Evolutionary conservation across 495 filamentous ascomycete species (phyloP), one percentile per base, ranked within the genome.

Genomic region (Penicillium roqueforti): DNA sequence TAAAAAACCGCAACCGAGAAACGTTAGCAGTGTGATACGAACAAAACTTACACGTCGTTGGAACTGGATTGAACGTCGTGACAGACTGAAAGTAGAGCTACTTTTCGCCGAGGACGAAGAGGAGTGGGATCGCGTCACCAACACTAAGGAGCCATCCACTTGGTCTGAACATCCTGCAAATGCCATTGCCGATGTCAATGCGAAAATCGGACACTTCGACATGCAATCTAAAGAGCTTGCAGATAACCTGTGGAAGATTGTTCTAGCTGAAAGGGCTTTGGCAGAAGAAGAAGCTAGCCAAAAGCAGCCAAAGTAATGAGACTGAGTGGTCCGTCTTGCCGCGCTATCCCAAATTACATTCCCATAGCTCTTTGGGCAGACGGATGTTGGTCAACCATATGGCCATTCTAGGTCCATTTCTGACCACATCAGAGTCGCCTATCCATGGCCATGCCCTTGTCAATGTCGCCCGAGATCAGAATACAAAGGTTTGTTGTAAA

Each of bases 1-100:
- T 46, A 78, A 75, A 55, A 91, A 90, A 63, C 87, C 87, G 7
- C 86, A 89, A 59, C 76, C 87, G 5, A 58, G 62, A 28, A 68
- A 68, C 32, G 69, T 92, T 4, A 80, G 77, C 54, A 67, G 77
- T 3, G 70, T 87, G 1, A 65, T 93, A 11, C 66, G 75, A 8
- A 68, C 79, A 28, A 85, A 80, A 47, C 55, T 80, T 16, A 64
- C 75, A 16, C 72, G 60, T 19, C 71, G 77, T 22, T 73, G 74
- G 54, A 61, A 65, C 6, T 54, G 60, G 18, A 62, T 73, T 23
- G 60, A 62, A 20, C 61, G 56, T 6, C 61, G 69, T 7, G 59
- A 70, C 1, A 60, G 63, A 22, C 32, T 80, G 29, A 48, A 68
- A 9, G 29, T 67, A 11, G 61, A 73, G 7, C 19, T 77, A 9